Evolutionary conservation across 345 rosid genomes (phyloP).

Genomic region (Aethionema arabicum): DNA sequence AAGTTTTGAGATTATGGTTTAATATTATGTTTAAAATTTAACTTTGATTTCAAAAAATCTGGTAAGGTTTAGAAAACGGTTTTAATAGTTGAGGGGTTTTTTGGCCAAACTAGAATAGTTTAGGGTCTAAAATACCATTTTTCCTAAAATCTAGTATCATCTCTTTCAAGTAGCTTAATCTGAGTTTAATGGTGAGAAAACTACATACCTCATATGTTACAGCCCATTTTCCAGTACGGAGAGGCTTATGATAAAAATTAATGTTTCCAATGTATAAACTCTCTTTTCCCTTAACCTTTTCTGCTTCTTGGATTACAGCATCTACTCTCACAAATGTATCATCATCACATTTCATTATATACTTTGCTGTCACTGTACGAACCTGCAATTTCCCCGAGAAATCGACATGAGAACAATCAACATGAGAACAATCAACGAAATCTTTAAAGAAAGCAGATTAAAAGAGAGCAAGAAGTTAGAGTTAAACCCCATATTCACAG

Average conservation of each 20-base stretch:
- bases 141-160: background rate
- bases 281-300: constrained; percentile 51
- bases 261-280: constrained; percentile 89
- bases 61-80: too few relatives aligned
- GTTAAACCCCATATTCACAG: constrained; percentile 84
- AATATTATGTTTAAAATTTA: too few relatives aligned
- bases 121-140: too few relatives aligned
- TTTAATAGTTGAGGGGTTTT: too few relatives aligned
- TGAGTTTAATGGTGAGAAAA: constrained; percentile 1
- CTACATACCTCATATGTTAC: constrained; percentile 82
- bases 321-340: constrained; percentile 92
- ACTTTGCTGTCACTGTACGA: constrained; percentile 45
- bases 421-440: background rate
- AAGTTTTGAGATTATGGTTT: too few relatives aligned
- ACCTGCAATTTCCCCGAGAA: constrained; percentile 26
- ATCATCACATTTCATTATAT: constrained; percentile 90
- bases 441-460: background rate
- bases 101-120: too few relatives aligned
- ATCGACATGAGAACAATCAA: background rate
- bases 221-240: constrained; percentile 95
- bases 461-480: background rate
- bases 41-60: too few relatives aligned
- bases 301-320: constrained; percentile 70
- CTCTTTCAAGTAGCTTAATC: background rate
- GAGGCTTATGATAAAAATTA: constrained; percentile 87